Base-by-base conservation (phyloP, 2,329 filamentous ascomycete genomes). In the Zasmidium cellare region DNA sequence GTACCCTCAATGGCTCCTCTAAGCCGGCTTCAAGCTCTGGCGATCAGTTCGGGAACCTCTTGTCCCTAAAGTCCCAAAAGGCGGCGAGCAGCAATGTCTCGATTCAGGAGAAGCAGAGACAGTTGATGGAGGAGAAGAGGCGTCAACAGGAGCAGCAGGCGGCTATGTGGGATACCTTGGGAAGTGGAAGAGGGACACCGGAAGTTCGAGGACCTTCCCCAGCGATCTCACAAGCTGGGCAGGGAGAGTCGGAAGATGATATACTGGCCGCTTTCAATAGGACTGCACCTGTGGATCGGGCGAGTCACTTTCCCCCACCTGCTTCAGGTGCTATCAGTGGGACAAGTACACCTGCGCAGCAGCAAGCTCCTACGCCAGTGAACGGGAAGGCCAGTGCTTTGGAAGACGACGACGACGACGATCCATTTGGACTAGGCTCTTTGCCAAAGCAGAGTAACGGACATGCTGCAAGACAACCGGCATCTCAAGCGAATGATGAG, bases 41-140 rank as follows among this genome's bases (percentile, higher is more conserved):
- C 58, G 90, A 94, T 71, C 91, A 88, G 77, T 94, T 94, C 76
- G 89, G 90, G 69, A 89, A 87, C 67, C 79, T 94, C 52, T 80
- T 92, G 60, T 86, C 82, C 65, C 86, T 88, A 67, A 83, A 83
- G 49, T 75, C 82, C 25, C 77, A 82, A 51, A 87, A 87, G 72
- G 84, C 59, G 71, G 64, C 76, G 54, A 84, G 35, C n/a, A 88
- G 86, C 73, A 94, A 89, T 63, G 79, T 97, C 16, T 85, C 85
- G 1, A 77, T 89, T 9, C 77, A 84, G 55, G 85, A 88, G 68
- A 82, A 85, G 53, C 86, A 89, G 72, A 82, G 79, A 68, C 88
- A 85, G 60, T 76, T 96, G 64, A 84, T 89, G 64, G 90, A 96
- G 74, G 87, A 91, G 68, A 90, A 91, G 74, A 83, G 85, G 61